phyloP scores from a whole-genome alignment of 108 stramenopile species.

The Stephanodiscus triporus region DNA sequence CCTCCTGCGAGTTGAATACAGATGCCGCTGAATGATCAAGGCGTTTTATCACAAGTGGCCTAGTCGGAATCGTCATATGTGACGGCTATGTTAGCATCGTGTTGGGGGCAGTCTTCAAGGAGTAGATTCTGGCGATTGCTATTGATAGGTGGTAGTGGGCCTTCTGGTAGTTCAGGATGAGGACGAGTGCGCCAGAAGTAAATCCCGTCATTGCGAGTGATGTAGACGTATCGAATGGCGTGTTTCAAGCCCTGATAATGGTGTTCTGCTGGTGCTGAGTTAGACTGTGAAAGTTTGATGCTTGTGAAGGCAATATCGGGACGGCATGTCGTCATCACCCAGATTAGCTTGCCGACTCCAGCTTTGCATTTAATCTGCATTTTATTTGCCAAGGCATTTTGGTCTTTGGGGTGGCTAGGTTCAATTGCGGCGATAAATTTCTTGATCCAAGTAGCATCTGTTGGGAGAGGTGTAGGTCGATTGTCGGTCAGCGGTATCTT shows the following conservation, averaged over 20 bases:
- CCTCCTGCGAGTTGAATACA: constrained; percentile 29
- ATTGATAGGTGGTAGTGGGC: constrained; percentile 7
- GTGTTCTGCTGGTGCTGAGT: not conserved
- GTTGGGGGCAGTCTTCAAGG: not conserved
- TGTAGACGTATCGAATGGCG: not conserved
- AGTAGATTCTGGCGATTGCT: not conserved
- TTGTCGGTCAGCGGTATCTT: not conserved
- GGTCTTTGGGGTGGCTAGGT: not conserved
- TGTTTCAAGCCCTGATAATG: constrained; percentile 4
- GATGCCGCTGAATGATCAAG: constrained; percentile 35
- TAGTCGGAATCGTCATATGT: constrained; percentile 37
- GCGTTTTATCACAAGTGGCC: constrained; percentile 20
- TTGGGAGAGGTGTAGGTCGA: not conserved
- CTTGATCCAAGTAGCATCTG: not conserved
- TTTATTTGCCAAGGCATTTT: constrained; percentile 1
- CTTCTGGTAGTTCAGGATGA: constrained; percentile 7
- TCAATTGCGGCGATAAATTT: not conserved
- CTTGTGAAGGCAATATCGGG: constrained; percentile 46
- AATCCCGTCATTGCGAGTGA: constrained; percentile 3
- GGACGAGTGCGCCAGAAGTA: constrained; percentile 22
- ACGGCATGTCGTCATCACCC: constrained; percentile 34
- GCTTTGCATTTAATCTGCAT: constrained; percentile 30
- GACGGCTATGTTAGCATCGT: not conserved
- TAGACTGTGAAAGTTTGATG: not conserved
- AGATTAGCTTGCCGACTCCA: constrained; percentile 48